A percentile compares a stretch with the other conserved stretches of the same genome.
Conservation (phyloP, 768 basidiomycete species). For the Tylopilus felleus region DNA sequence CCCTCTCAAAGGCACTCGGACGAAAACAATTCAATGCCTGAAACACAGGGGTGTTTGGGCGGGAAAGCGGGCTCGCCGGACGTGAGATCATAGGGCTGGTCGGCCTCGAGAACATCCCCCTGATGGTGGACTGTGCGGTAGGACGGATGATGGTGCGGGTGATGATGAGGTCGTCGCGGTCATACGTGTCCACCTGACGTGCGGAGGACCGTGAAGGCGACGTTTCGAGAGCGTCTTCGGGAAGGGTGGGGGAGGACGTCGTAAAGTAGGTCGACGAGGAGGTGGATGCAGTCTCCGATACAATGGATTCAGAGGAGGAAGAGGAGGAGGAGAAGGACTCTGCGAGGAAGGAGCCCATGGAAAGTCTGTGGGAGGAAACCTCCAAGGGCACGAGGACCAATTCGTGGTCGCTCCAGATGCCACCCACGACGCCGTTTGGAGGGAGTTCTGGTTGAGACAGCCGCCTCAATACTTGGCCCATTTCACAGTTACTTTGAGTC, state of each 20-base stretch:
- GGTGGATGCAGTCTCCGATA: constrained; percentile 6
- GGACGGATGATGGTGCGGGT: constrained; percentile 41
- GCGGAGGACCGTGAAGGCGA: constrained; percentile 9
- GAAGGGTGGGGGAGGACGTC: constrained; percentile 11
- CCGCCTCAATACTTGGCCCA: constrained; percentile 30
- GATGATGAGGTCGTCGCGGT: constrained; percentile 31
- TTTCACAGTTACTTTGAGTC: constrained; percentile 17
- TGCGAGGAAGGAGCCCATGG: constrained; percentile 16
- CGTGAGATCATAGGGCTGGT: constrained; percentile 30
- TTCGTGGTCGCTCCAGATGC: constrained; percentile 35
- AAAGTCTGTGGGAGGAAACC: constrained; percentile 18
- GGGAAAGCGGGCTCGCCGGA: constrained; percentile 23
- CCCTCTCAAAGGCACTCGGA: constrained; percentile 31
- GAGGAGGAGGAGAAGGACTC: constrained; percentile 13
- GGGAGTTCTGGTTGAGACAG: constrained; percentile 17
- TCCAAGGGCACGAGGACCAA: constrained; percentile 32
- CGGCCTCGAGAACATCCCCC: constrained; percentile 29
- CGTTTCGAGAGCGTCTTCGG: constrained; percentile 6
- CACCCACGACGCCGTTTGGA: constrained; percentile 23
- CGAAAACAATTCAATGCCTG: constrained; percentile 35
- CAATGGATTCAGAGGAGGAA: constrained; percentile 7
- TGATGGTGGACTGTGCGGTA: constrained; percentile 21
- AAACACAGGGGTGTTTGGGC: constrained; percentile 22
- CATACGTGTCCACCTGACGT: constrained; percentile 24
- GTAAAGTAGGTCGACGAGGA: constrained; percentile 24